Conservation (phyloP, 2,329 filamentous ascomycete genomes). For the Verticillium zaregamsianum region DNA sequence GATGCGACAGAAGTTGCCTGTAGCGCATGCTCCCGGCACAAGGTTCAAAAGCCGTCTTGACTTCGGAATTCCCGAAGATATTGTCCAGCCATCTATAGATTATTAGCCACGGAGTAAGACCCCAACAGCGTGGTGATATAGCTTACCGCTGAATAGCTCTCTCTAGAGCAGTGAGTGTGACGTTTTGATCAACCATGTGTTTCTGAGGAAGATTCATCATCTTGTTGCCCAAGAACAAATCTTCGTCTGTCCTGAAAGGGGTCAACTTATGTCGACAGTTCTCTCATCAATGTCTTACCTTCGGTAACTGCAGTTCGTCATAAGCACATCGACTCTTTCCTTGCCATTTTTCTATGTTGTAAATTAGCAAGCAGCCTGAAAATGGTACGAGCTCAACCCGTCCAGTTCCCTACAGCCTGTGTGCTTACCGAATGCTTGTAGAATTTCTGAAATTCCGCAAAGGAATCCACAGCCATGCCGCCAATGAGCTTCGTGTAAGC, state of each 20-base stretch:
- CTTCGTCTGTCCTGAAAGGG: conserved; percentile 17
- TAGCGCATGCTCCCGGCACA: neutral
- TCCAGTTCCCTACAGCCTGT: too few species aligned
- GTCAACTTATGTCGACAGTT: neutral
- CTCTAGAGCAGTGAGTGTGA: conserved; percentile 22
- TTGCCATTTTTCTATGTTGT: neutral
- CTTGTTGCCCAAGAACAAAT: conserved; percentile 19
- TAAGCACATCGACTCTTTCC: conserved; percentile 5
- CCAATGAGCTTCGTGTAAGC: conserved; percentile 28
- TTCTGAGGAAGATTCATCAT: conserved; percentile 20
- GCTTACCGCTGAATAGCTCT: conserved; percentile 18
- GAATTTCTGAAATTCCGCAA: conserved; percentile 5
- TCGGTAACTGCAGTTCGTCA: conserved; percentile 6
- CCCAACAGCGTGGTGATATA: neutral
- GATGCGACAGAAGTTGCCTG: conserved; percentile 13
- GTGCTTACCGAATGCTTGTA: conserved; percentile 15
- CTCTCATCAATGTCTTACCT: neutral
- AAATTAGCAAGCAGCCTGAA: too few species aligned
- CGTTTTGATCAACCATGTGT: conserved; percentile 12
- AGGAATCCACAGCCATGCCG: conserved; percentile 8
- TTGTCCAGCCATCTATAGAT: neutral
- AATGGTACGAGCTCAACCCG: neutral
- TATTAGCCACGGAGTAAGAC: neutral
- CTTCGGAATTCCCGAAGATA: neutral
- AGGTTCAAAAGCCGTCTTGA: neutral